Evolutionary conservation across 805 yeast species (phyloP).

Genomic region (Cyberlindnera veronae): DNA sequence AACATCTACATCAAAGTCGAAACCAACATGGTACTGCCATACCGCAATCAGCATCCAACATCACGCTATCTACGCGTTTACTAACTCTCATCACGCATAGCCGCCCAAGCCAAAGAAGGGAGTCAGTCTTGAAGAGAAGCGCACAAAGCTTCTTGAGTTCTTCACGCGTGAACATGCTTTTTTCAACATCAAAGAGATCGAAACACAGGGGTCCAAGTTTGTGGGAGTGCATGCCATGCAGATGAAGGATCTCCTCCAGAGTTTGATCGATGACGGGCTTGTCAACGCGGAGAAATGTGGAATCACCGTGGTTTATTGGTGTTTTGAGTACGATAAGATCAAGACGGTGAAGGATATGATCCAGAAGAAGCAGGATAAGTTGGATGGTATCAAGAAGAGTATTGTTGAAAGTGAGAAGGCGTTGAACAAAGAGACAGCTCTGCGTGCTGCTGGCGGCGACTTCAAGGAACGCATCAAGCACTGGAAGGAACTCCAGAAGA

Average conservation of each 20-base stretch:
- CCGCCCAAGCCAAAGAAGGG: constrained; percentile 24
- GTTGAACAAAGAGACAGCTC: constrained; percentile 9
- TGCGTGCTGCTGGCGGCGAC: constrained; percentile 2
- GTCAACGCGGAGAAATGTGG: constrained; percentile 56
- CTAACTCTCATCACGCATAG: neutral
- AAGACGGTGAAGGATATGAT: constrained; percentile 17
- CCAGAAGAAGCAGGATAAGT: constrained; percentile 1
- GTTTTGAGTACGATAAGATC: constrained; percentile 36
- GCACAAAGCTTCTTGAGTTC: constrained; percentile 34
- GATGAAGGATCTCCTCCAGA: constrained; percentile 47
- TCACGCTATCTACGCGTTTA: no score
- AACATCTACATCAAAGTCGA: no score
- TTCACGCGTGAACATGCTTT: constrained; percentile 38
- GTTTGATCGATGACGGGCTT: constrained; percentile 46
- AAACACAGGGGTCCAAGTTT: constrained; percentile 38
- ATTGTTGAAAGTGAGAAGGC: constrained; percentile 9
- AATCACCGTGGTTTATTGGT: constrained; percentile 47
- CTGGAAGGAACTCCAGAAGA: constrained; percentile 10
- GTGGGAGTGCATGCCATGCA: constrained; percentile 52
- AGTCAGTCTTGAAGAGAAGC: constrained; percentile 39
- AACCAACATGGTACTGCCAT: no score
- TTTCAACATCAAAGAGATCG: constrained; percentile 50
- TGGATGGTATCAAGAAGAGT: constrained; percentile 13
- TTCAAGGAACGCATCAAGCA: constrained; percentile 9
- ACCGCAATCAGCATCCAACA: no score